These are phyloP conservation scores for Euphorbia celastroides DNA, from an alignment of 441 rosid species.

Conservation along the genomic window DNA sequence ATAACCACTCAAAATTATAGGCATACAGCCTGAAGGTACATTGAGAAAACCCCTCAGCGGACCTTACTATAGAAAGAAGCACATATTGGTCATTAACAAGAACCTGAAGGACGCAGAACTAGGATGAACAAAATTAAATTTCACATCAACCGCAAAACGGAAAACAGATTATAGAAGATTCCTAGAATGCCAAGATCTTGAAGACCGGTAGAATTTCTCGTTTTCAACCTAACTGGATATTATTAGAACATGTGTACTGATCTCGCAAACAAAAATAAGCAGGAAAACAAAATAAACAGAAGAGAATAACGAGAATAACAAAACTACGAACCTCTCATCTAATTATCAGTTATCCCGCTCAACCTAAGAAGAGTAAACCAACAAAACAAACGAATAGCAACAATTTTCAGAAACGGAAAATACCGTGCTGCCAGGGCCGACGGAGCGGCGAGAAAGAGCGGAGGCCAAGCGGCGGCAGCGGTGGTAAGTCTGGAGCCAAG, in stretches of 20 bases:
- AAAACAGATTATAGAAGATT: background rate
- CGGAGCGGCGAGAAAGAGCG: slow-evolving; percentile 52
- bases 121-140: background rate
- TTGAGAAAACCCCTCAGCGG: background rate
- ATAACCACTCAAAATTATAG: background rate
- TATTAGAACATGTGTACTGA: no score
- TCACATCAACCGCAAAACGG: background rate
- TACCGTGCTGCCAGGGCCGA: slow-evolving; percentile 70
- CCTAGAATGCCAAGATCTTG: background rate
- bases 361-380: no score
- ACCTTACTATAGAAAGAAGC: background rate
- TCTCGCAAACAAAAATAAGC: no score
- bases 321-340: no score
- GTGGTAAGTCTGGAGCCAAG: slow-evolving; percentile 74
- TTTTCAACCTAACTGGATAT: no score
- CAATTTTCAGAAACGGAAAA: background rate
- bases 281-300: no score
- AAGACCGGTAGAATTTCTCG: no score
- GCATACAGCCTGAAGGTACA: background rate
- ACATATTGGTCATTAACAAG: background rate
- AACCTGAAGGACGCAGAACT: background rate
- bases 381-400: background rate
- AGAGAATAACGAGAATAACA: background rate
- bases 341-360: no score
- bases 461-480: slow-evolving; percentile 88